Evolutionary conservation across 169 alveolate genomes (phyloP).

Genomic region (Plasmodium fragile): DNA sequence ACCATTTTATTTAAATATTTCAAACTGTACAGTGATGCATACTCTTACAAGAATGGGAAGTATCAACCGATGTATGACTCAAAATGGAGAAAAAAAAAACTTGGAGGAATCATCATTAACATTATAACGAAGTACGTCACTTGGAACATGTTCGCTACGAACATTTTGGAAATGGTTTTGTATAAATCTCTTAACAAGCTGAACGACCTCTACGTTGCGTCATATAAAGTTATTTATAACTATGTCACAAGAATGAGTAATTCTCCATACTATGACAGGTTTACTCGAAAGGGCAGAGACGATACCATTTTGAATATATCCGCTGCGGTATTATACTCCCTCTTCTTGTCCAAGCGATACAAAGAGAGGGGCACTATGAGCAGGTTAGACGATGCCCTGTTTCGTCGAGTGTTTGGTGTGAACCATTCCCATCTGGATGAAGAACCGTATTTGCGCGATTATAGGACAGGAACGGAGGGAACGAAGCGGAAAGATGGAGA

Average conservation of each 20-base stretch:
- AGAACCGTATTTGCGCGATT: neutral
- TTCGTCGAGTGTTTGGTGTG: neutral
- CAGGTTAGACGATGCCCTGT: neutral
- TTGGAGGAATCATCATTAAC: slow-evolving; percentile 17
- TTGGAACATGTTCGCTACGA: slow-evolving; percentile 23
- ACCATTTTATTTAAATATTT: slow-evolving; percentile 45
- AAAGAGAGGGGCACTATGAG: neutral
- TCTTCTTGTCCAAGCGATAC: slow-evolving; percentile 30
- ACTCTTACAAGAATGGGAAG: slow-evolving; percentile 21
- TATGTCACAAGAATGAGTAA: neutral
- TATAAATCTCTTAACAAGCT: slow-evolving; percentile 50
- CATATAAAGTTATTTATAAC: slow-evolving; percentile 50
- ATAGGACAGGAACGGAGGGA: neutral
- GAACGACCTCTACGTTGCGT: slow-evolving; percentile 38
- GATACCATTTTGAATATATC: slow-evolving; percentile 28
- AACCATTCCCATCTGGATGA: neutral
- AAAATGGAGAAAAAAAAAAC: slow-evolving; percentile 1
- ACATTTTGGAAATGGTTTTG: slow-evolving; percentile 59
- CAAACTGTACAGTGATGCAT: slow-evolving; percentile 44
- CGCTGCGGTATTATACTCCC: slow-evolving; percentile 24
- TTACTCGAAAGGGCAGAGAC: slow-evolving; percentile 7
- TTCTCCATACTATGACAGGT: neutral
- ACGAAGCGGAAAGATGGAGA: neutral
- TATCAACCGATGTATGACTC: slow-evolving; percentile 20
- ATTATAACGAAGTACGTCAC: slow-evolving; percentile 24